Base-by-base conservation (phyloP, 169 alveolate genomes). In the Eimeria praecox region DNA sequence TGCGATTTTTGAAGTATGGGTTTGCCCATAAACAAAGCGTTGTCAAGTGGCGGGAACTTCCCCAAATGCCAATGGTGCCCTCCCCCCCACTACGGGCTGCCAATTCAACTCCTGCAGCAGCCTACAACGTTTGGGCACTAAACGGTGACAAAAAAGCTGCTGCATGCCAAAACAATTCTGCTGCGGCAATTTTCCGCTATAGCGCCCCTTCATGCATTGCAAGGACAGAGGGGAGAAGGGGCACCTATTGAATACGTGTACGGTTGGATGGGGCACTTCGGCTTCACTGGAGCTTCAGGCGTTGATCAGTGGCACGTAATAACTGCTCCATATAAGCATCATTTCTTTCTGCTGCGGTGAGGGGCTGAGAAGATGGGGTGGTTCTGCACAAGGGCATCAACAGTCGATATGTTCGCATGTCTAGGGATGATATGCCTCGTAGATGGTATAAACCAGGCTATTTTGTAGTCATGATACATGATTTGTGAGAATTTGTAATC, bases 301-400 rank as follows among this genome's bases (percentile, higher is more conserved):
- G 77, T 62, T 86, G 46, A 64, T 86, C 93, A 33, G 82, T 86
- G 56, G 93, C 82, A 2, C 78, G 77, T 40, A 86, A 82, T 46
- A 86, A 49, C 93, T 86, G 93, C 62, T 86, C 93, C 80, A 86
- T 59, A 33, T 86, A 86, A 27, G 93, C 93, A 40, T 86, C 40
- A 46, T 86, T 86, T 44, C 93, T 86, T 22, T 86, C 82, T 38
- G 93, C 93, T 22, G 93, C 82, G 49, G 64, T 86, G 44, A 86
- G 78, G 27, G 93, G 93, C 22, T 86, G 93, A 54, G 93, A 86
- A 16, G 93, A 54, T 33, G 93, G 93, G 35, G 93, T 86, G 42
- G 93, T 59, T 46, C 93, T 86, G 93, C 77, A 38, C 93, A 35
- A 5, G 52, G 75, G 24, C 40, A 78, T 2, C 64, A 22, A 64